These are phyloP conservation scores for Phlebiopsis gigantea DNA, from an alignment of 768 basidiomycete species.

Conservation along the genomic window DNA sequence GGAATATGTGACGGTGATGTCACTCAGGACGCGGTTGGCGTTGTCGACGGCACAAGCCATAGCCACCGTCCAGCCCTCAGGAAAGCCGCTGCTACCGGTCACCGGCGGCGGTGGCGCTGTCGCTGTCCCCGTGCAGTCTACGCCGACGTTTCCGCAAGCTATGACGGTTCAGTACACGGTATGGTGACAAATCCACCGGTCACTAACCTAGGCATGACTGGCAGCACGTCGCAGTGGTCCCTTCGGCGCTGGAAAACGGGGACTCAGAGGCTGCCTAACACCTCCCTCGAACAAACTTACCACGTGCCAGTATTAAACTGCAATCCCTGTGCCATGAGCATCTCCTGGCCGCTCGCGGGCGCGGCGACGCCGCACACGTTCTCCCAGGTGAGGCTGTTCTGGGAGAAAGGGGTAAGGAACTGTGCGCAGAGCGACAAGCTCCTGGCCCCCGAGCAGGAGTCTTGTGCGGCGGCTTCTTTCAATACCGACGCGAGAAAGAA, in stretches of 20 bases:
- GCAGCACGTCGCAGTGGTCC: constrained; percentile 3
- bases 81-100: background rate
- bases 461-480: background rate
- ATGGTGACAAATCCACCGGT: background rate
- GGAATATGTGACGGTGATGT: constrained; percentile 10
- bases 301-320: background rate
- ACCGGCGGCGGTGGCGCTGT: background rate
- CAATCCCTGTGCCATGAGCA: constrained; percentile 4
- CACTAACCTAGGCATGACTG: background rate
- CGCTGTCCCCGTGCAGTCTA: constrained; percentile 6
- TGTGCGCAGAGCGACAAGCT: constrained; percentile 8
- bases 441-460: constrained; percentile 3
- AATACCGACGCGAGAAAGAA: background rate
- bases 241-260: background rate
- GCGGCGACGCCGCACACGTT: background rate
- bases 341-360: background rate
- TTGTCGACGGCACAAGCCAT: constrained; percentile 17
- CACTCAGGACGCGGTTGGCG: constrained; percentile 14
- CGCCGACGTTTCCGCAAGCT: background rate
- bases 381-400: constrained; percentile 5
- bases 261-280: background rate
- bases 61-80: constrained; percentile 14
- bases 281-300: background rate
- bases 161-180: background rate
- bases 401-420: constrained; percentile 4